Evolutionary conservation across 2,329 filamentous ascomycete genomes (phyloP), one percentile per base, ranked within the genome.

Genomic region (Diaporthe capsici): DNA sequence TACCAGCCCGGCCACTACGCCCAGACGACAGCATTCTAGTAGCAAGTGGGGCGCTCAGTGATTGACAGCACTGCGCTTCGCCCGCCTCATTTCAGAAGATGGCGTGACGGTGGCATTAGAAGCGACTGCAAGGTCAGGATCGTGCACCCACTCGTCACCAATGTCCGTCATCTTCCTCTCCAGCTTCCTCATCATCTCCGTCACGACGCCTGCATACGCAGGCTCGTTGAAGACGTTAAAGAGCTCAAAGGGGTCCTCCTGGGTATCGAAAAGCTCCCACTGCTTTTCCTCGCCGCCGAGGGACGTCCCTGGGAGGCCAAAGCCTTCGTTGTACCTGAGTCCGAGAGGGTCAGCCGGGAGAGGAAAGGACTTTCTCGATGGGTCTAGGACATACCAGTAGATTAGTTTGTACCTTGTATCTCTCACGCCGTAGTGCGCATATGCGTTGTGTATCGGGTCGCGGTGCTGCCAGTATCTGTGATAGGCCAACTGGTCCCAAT

Each of bases 381-480:
- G 82, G 13, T 82, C 83, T 77, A 89, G 86, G 65, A 88, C 88
- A 75, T 90, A 90, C 88, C 88, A 90, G 80, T 89, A 90, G 28
- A 90, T 90, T 2, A 90, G 78, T 83, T 90, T 90, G 78, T 89
- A 90, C 2, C 87, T 79, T 77, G 87, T 86, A 75, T 90, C 83
- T 0, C 88, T 83, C 9, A 89, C 82, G 2, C 88, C 88, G 73
- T 90, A 90, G 79, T 90, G 88, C 0, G 88, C 88, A 76, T 86
- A 86, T 0, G 86, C 87, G 17, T 88, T 78, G 76, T 90, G 88
- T 9, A 88, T 87, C 0, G 83, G 79, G 75, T 90, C 88, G 31
- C 84, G 84, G 80, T 90, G 86, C 88, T 90, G 90, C 88, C 88
- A 90, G 80, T 90, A 90, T 0, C 88, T 84, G 75, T 90, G 88